Percentiles rank a stretch among this genome's conserved stretches.
phyloP scores from a whole-genome alignment of 1,284 basidiomycete genomes.

The Heterobasidion parviporum region DNA sequence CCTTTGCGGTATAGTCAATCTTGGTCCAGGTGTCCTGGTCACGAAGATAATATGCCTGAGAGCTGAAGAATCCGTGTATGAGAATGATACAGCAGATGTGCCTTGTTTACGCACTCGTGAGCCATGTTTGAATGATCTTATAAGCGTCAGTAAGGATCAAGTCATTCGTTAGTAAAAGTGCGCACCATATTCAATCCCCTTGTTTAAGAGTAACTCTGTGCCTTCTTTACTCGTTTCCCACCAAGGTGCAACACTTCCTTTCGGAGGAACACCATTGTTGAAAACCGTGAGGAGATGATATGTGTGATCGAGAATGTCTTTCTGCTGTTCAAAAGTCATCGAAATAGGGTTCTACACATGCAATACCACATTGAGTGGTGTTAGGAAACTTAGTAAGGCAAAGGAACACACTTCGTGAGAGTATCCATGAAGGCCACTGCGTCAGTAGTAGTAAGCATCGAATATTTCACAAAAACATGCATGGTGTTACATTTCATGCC shows the following conservation, averaged over 20 bases:
- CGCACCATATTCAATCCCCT: constrained; percentile 69
- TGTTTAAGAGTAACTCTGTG: constrained; percentile 59
- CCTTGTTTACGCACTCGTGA: constrained; percentile 36
- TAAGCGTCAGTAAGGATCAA: background rate
- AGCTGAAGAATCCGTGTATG: constrained; percentile 30
- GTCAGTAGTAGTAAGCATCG: constrained; percentile 1
- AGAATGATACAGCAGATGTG: background rate
- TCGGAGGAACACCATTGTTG: constrained; percentile 59
- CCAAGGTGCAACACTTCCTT: constrained; percentile 68
- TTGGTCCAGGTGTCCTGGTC: constrained; percentile 69
- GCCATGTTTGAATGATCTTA: constrained; percentile 63
- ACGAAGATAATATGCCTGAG: constrained; percentile 64
- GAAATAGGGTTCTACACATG: constrained; percentile 47
- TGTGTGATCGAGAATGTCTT: constrained; percentile 65
- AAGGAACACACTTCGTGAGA: constrained; percentile 50
- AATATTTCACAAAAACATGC: background rate
- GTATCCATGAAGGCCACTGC: constrained; percentile 65
- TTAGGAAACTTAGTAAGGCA: background rate
- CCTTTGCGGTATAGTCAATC: constrained; percentile 57
- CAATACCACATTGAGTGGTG: background rate
- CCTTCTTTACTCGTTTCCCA: constrained; percentile 74
- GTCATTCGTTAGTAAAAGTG: background rate
- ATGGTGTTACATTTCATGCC: constrained; percentile 51
- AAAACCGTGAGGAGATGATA: constrained; percentile 61
- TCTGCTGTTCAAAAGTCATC: constrained; percentile 61